Evolutionary conservation across 768 basidiomycete genomes (phyloP).

Genomic region (Chalciporus pseudorubinellus): DNA sequence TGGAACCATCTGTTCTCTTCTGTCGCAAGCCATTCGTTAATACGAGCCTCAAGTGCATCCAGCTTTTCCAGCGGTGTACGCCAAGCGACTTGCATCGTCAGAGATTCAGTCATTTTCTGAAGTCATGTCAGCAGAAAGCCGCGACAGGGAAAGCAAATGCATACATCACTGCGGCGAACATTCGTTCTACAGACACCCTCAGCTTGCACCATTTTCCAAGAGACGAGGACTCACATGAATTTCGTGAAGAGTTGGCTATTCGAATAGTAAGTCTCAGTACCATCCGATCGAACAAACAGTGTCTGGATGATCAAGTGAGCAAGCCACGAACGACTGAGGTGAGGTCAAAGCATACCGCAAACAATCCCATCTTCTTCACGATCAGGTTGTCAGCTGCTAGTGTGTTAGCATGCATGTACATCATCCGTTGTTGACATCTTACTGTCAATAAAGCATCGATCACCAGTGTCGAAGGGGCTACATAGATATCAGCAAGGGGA

Average conservation of each 20-base stretch:
- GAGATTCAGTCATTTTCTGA: constrained; percentile 64
- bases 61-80: constrained; percentile 69
- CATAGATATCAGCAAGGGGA: constrained; percentile 1
- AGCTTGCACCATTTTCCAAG: background rate
- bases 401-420: constrained; percentile 6
- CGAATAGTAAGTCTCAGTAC: constrained; percentile 79
- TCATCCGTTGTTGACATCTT: constrained; percentile 14
- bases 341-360: constrained; percentile 49
- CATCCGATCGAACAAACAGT: constrained; percentile 67
- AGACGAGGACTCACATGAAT: constrained; percentile 55
- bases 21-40: constrained; percentile 75
- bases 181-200: constrained; percentile 48
- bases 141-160: constrained; percentile 17
- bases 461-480: constrained; percentile 80
- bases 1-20: constrained; percentile 82
- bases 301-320: constrained; percentile 40
- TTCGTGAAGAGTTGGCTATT: constrained; percentile 74
- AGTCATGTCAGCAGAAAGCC: constrained; percentile 9
- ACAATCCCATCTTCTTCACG: constrained; percentile 79
- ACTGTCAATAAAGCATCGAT: constrained; percentile 75
- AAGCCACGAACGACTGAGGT: background rate
- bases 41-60: constrained; percentile 60
- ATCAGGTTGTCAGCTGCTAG: constrained; percentile 59
- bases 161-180: constrained; percentile 66
- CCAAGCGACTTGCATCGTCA: constrained; percentile 75